Base-by-base conservation (phyloP, 1,284 basidiomycete species). In the Papiliotrema flavescens region DNA sequence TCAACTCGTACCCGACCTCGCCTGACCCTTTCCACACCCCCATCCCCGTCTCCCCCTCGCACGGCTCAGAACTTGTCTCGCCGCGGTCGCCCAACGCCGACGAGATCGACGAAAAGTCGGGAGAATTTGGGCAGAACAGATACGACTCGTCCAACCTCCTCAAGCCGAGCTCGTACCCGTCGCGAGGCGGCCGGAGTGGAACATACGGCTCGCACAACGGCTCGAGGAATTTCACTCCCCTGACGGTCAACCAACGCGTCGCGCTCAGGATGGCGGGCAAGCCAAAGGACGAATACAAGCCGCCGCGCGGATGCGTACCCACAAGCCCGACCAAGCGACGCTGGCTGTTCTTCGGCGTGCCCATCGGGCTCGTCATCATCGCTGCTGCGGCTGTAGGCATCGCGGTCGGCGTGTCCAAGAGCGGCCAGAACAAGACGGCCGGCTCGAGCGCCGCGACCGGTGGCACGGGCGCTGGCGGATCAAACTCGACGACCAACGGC, bases 331-430 rank as follows among this genome's bases (percentile, higher is more conserved):
- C 53, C 17, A 61, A 59, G 44, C 24, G 69, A 52, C 57, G 61
- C 49, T 64, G 67, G 61, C 37, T 75, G n/a, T 59, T 75, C 47
- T 60, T 63, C 44, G 75, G 67, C 9, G 40, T 70, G 11, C 59
- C 67, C 15, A 46, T 64, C 15, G 55, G 54, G 3, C 42, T 73
- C 14, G 54, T 75, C 28, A 39, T 74, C 47, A 49, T 74, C 24
- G 64, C 73, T 22, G 75, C 58, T 11, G 59, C 74, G 36, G 65
- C 55, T n/a, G 57, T 70, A 28, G 65, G 64, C 4, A 60, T 70
- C 14, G 60, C 65, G 22, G 60, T 67, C 23, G 65, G 57, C 28
- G 37, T 59, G 7, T 53, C 50, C 2, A 52, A 60, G 45, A 40
- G 56, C 24, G 49, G 53, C 17, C 55, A 58, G 49, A 50, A 50